Conservation (phyloP, 257 asterid species). For the Solanum chaucha region DNA sequence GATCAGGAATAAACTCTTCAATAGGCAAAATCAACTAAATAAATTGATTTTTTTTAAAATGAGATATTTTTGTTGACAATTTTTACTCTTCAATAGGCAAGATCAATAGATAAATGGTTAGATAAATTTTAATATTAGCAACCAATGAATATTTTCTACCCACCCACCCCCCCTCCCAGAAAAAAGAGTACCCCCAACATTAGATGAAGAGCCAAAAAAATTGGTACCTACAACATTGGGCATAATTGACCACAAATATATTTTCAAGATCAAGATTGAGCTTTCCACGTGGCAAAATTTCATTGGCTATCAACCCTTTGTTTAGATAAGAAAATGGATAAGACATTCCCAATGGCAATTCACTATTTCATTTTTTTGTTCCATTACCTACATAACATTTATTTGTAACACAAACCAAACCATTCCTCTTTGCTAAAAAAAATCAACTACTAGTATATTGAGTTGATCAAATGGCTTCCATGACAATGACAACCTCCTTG, state of each 20-base stretch:
- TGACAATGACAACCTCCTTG: conserved; percentile 2
- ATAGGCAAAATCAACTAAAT: too few species aligned
- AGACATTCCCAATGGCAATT: not conserved
- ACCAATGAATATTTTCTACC: not conserved
- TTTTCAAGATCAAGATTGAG: not conserved
- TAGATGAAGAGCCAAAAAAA: not conserved
- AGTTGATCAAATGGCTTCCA: not conserved
- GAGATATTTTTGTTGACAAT: not conserved
- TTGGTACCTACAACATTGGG: not conserved
- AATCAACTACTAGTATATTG: not conserved
- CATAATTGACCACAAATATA: not conserved
- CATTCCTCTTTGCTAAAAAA: not conserved
- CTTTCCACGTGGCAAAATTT: not conserved
- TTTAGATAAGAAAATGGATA: not conserved
- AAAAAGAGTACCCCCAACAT: not conserved
- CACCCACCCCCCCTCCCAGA: too few species aligned
- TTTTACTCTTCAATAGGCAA: not conserved
- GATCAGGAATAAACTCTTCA: not conserved
- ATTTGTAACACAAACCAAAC: not conserved
- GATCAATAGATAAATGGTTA: not conserved
- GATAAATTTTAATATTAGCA: not conserved
- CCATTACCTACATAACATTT: not conserved
- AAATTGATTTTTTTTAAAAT: not conserved
- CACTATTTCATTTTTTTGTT: not conserved
- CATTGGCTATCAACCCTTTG: not conserved